A percentile compares a stretch with the other conserved stretches of the same genome.
Evolutionary conservation across 768 basidiomycete species (phyloP).

Genomic region (Heimioporus sp.): DNA sequence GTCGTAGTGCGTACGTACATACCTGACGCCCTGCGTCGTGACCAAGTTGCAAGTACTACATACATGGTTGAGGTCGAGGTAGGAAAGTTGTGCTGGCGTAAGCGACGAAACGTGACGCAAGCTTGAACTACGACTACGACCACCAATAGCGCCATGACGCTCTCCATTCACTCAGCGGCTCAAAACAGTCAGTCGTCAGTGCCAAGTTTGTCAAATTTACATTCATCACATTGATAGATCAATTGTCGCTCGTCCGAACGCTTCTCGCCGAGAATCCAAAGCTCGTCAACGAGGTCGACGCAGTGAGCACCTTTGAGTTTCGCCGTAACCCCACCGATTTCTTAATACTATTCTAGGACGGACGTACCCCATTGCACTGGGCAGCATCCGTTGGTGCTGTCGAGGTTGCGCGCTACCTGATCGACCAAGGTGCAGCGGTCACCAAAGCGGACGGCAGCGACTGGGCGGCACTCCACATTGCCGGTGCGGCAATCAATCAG

Average conservation of each 20-base stretch:
- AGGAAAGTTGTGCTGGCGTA: too few relatives aligned
- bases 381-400: slow-evolving; percentile 71
- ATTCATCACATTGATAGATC: slow-evolving; percentile 43
- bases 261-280: slow-evolving; percentile 62
- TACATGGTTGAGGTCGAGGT: too few relatives aligned
- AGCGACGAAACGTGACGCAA: too few relatives aligned
- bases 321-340: accelerated
- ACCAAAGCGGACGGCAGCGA: slow-evolving; percentile 60
- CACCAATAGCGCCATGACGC: slow-evolving; percentile 32
- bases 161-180: slow-evolving; percentile 60
- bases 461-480: slow-evolving; percentile 81
- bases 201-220: neutral
- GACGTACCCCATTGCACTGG: slow-evolving; percentile 83
- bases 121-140: too few relatives aligned
- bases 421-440: slow-evolving; percentile 69
- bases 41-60: too few relatives aligned
- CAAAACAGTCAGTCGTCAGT: slow-evolving; percentile 51
- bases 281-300: slow-evolving; percentile 60
- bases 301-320: slow-evolving; percentile 37
- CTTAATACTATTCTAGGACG: slow-evolving; percentile 49
- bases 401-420: slow-evolving; percentile 64
- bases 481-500: slow-evolving; percentile 43
- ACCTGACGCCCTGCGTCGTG: too few relatives aligned
- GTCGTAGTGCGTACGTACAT: too few relatives aligned
- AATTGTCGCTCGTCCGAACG: slow-evolving; percentile 65